phyloP scores from a whole-genome alignment of 257 asterid genomes.

The Striga asiatica region DNA sequence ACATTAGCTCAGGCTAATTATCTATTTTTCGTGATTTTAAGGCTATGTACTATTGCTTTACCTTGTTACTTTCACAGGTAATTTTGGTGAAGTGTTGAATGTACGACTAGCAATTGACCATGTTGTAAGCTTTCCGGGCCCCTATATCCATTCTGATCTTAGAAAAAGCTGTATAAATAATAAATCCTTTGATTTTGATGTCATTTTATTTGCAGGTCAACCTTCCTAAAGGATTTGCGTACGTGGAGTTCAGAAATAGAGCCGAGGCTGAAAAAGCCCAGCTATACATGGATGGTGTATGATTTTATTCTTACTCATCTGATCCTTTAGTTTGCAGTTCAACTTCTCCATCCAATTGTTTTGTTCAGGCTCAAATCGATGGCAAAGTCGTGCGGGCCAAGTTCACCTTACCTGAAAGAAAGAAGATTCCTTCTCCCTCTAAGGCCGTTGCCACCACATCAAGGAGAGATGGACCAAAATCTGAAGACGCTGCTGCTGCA shows the following conservation, averaged over 20 bases:
- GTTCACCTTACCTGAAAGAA: slow-evolving; percentile 88
- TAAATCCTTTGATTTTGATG: not conserved
- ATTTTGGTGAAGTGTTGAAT: slow-evolving; percentile 85
- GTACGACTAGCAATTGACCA: slow-evolving; percentile 80
- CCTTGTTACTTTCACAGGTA: slow-evolving; percentile 38
- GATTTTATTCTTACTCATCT: slow-evolving; percentile 17
- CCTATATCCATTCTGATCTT: not conserved
- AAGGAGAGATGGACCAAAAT: slow-evolving; percentile 52
- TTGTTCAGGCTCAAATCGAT: slow-evolving; percentile 85
- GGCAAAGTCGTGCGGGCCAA: slow-evolving; percentile 87
- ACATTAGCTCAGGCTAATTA: not conserved
- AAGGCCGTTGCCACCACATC: slow-evolving; percentile 51
- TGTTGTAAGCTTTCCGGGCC: slow-evolving; percentile 39
- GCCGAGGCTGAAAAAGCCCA: slow-evolving; percentile 95
- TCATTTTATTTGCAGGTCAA: slow-evolving; percentile 53
- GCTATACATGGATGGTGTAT: slow-evolving; percentile 82
- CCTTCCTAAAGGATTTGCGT: slow-evolving; percentile 90
- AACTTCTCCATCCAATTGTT: slow-evolving; percentile 4
- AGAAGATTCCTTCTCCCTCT: slow-evolving; percentile 63
- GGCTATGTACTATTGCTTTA: not conserved
- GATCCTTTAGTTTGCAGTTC: not conserved
- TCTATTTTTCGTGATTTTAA: not conserved
- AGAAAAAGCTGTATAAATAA: not conserved
- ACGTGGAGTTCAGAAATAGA: slow-evolving; percentile 85
- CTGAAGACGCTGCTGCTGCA: slow-evolving; percentile 49